Percentiles rank a stretch among this genome's conserved stretches.
These are phyloP conservation scores for Xylariomycetidae sp. DNA, from an alignment of 2,329 filamentous ascomycete genomes.

Conservation along the genomic window DNA sequence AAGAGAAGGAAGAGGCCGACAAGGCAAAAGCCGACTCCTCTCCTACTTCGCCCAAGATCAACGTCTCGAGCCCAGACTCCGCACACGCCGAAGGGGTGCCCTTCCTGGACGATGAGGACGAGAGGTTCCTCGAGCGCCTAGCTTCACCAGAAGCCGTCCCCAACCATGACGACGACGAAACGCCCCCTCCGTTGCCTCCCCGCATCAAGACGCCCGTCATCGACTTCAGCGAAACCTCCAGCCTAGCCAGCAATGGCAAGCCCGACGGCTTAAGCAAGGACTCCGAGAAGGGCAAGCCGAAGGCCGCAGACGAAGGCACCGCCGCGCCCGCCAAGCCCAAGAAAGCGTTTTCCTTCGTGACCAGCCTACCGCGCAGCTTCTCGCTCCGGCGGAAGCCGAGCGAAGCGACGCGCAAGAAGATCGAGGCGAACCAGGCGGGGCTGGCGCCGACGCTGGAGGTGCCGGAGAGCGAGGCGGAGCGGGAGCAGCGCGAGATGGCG, in stretches of 20 bases:
- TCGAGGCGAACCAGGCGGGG: slow-evolving; percentile 31
- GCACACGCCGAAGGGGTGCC: slow-evolving; percentile 27
- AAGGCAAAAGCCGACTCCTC: slow-evolving; percentile 10
- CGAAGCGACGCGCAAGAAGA: slow-evolving; percentile 21
- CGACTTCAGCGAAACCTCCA: slow-evolving; percentile 39
- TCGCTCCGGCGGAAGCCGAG: slow-evolving; percentile 21
- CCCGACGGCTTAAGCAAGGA: slow-evolving; percentile 19
- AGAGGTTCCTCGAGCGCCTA: slow-evolving; percentile 51
- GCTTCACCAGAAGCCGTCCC: slow-evolving; percentile 29
- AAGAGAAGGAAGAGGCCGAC: slow-evolving; percentile 17
- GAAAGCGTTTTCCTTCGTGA: slow-evolving; percentile 36
- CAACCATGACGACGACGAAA: slow-evolving; percentile 34
- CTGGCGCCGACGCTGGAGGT: slow-evolving; percentile 17
- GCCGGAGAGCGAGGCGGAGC: slow-evolving; percentile 36
- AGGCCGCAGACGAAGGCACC: slow-evolving; percentile 30
- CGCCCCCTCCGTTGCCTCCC: slow-evolving; percentile 49
- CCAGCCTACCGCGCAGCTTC: slow-evolving; percentile 22
- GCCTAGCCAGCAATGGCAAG: slow-evolving; percentile 19
- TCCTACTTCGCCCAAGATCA: slow-evolving; percentile 17
- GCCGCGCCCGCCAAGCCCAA: slow-evolving; percentile 23
- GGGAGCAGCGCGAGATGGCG: slow-evolving; percentile 66
- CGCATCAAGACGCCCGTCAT: slow-evolving; percentile 45
- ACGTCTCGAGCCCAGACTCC: slow-evolving; percentile 21
- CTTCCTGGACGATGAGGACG: slow-evolving; percentile 50
- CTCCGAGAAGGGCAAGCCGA: slow-evolving; percentile 23